A percentile compares a stretch with the other conserved stretches of the same genome.
These are phyloP conservation scores for Neostapfia colusana DNA, from an alignment of 176 grass and related monocot genomes.

Conservation along the genomic window DNA sequence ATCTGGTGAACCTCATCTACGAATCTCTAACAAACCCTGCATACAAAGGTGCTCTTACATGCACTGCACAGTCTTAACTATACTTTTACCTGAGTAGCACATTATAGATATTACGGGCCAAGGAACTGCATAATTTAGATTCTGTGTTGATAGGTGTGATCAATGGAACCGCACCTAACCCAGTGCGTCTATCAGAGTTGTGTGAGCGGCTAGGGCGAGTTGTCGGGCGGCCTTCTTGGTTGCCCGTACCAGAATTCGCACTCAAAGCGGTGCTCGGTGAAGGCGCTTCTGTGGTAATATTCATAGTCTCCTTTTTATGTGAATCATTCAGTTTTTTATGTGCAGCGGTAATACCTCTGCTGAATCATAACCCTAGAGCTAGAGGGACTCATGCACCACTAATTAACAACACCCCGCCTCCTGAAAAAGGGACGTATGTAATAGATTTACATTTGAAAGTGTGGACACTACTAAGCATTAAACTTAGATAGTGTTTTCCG, in stretches of 20 bases:
- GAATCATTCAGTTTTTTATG: background rate
- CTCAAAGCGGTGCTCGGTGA: slow-evolving; percentile 88
- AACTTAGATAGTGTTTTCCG: background rate
- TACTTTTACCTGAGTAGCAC: background rate
- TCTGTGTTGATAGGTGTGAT: slow-evolving; percentile 58
- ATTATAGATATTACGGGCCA: background rate
- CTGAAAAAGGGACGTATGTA: too few species aligned
- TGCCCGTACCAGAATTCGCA: slow-evolving; percentile 82
- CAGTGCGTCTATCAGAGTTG: slow-evolving; percentile 77
- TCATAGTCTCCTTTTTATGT: background rate
- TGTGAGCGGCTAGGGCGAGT: slow-evolving; percentile 67
- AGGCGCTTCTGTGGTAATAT: slow-evolving; percentile 74
- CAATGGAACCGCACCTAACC: slow-evolving; percentile 87
- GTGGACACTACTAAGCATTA: background rate
- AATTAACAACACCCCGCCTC: too few species aligned
- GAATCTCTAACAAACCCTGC: slow-evolving; percentile 75
- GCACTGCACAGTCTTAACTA: background rate
- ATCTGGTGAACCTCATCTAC: slow-evolving; percentile 84
- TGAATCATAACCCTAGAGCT: too few species aligned
- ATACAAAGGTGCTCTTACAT: slow-evolving; percentile 57
- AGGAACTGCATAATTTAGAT: background rate
- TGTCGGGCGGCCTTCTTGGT: slow-evolving; percentile 73
- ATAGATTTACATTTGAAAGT: background rate
- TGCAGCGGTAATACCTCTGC: too few species aligned
- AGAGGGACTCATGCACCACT: too few species aligned